phyloP scores from a whole-genome alignment of 495 filamentous ascomycete species.

The Hypoxylon fragiforme region DNA sequence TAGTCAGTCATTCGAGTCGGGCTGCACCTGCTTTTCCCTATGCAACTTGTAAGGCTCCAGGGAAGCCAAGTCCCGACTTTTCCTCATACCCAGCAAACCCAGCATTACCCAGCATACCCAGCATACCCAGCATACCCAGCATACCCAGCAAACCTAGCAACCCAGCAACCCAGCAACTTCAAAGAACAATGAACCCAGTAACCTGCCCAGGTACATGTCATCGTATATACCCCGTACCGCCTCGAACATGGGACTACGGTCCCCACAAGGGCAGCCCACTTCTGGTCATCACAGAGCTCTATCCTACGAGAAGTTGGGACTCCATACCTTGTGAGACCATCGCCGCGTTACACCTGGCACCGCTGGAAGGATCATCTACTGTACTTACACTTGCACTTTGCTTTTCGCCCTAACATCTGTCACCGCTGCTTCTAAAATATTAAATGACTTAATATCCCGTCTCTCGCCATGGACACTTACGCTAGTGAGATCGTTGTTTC shows the following conservation, averaged over 20 bases:
- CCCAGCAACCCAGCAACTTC: no score
- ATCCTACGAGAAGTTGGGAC: constrained; percentile 41
- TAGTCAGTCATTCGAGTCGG: constrained; percentile 37
- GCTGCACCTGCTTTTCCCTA: constrained; percentile 25
- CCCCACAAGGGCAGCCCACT: constrained; percentile 39
- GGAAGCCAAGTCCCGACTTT: constrained; percentile 34
- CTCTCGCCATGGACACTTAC: constrained; percentile 36
- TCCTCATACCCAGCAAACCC: no score
- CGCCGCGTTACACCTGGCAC: constrained; percentile 43
- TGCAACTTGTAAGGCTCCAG: constrained; percentile 38
- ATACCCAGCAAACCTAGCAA: no score
- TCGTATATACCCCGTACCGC: constrained; percentile 35
- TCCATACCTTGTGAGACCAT: constrained; percentile 43
- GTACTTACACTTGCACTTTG: constrained; percentile 34
- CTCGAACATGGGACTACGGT: constrained; percentile 37
- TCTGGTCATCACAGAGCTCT: constrained; percentile 35
- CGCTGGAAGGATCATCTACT: constrained; percentile 40
- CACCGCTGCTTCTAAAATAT: constrained; percentile 42
- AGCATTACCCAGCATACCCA: no score
- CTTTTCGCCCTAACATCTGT: constrained; percentile 42
- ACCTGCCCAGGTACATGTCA: constrained; percentile 37
- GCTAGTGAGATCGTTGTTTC: constrained; percentile 23
- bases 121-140: no score
- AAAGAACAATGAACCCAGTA: no score
- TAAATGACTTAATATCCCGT: constrained; percentile 44